Evolutionary conservation across 257 asterid genomes (phyloP).

Genomic region (Fraxinus quadrangulata): DNA sequence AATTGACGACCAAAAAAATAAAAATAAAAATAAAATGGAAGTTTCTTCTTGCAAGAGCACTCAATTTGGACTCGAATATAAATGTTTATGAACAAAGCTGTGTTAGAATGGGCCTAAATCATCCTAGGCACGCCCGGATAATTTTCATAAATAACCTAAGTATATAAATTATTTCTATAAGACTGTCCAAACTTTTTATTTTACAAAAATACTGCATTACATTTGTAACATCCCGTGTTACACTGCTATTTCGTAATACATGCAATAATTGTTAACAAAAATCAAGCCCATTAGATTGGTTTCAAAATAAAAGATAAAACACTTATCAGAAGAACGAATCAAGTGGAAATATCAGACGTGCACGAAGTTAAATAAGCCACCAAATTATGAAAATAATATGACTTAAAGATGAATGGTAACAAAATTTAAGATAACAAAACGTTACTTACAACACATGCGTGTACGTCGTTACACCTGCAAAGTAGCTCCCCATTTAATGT

Average conservation of each 20-base stretch:
- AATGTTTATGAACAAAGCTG: no score
- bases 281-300: not conserved
- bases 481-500: slow-evolving; percentile 64
- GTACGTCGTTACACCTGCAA: slow-evolving; percentile 67
- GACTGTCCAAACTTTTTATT: no score
- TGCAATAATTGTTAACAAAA: no score
- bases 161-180: no score
- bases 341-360: not conserved
- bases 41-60: not conserved
- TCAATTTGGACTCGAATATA: not conserved
- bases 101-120: not conserved
- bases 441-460: slow-evolving; percentile 56
- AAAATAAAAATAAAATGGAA: not conserved
- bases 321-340: not conserved
- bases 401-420: no score
- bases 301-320: not conserved
- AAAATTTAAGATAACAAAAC: no score
- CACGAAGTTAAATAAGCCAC: not conserved
- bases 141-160: not conserved
- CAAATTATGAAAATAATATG: not conserved
- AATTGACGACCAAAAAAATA: no score
- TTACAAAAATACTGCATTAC: no score
- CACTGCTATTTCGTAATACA: no score
- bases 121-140: no score
- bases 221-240: no score